Evolutionary conservation across 495 filamentous ascomycete genomes (phyloP), one percentile per base, ranked within the genome.

Genomic region (Jackrogersella minutella): DNA sequence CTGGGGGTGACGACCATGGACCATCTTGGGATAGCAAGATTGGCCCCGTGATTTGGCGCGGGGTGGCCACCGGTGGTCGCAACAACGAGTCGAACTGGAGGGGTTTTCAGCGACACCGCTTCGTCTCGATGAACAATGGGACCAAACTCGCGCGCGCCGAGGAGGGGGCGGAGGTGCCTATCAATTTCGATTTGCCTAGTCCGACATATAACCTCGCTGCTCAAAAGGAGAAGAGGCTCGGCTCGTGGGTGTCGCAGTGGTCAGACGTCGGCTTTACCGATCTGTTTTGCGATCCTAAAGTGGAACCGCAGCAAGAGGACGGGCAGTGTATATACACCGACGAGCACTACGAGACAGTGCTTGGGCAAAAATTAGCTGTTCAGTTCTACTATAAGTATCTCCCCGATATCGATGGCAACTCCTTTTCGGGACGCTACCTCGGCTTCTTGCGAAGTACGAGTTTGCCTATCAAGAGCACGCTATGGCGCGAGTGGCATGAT

Each of bases 401-500:
- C 0, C 82, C 86, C 5, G 89, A 92, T 58, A 84, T 92, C 14
- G 90, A 92, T 64, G 90, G 90, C 21, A 89, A 91, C 76, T 85
- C 82, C 14, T 91, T 92, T 76, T 87, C 83, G 19, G 90, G 89
- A 2, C 83, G 90, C 14, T 92, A 88, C 78, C 82, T 87, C 2
- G 87, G 86, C 5, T 92, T 91, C 68, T 76, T 90, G 16, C 79
- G 85, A 49, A 86, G 82, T 46, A 88, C 84, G 21, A 86, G 83
- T 13, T 65, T 92, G 10, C 86, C 86, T 0, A 80, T 92, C 75
- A 92, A 92, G 72, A 85, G 89, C 0, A 90, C 90, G 6, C 82
- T 92, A 31, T 92, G 89, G 80, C 79, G 85, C 8, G 90, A 91
- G 75, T 91, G 89, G 90, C 90, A 91, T 60, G 90, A 92, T 68